Base-by-base conservation (phyloP, 2,329 filamentous ascomycete genomes). In the Myriangium duriaei region DNA sequence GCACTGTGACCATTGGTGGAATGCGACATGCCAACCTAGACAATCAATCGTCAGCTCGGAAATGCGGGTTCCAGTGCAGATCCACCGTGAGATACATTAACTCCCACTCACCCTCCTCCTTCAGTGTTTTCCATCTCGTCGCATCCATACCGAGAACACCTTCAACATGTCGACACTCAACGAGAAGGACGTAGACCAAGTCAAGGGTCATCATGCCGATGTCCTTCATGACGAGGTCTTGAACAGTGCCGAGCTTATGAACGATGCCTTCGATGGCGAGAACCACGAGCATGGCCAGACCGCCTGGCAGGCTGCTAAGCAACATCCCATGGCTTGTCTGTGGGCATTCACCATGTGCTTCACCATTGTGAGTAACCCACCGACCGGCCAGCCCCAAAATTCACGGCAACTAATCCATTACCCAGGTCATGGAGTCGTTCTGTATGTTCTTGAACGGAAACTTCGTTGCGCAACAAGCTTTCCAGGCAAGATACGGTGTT, bases 371-470 rank as follows among this genome's bases (percentile, higher is more conserved):
- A 60, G 69, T 45, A 40, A 11, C 19, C 31, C 29, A n/a, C n/a
- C n/a, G n/a, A 15, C 37, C 7, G 13, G 21, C 26, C 29, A 18
- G 33, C 24, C 11, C 13, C 33, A 31, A 40, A 12, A n/a, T 15
- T 4, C 6, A 45, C 45, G 15, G 32, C 34, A 45, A 41, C 51
- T 51, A 13, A 31, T 45, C 36, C n/a, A n/a, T n/a, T 44, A 14
- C 44, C 32, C 50, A 76, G 72, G 72, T 75, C 47, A 77, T 78
- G 74, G 74, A 77, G 52, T 69, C 72, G 4, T 78, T 74, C 62
- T 65, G 65, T 52, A 68, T 77, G 44, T 76, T 78, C 61, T 58
- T 78, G 14, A 74, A 70, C 50, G 67, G 68, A 34, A 67, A 71
- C 42, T 78, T 78, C 54, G 55, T 76, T 30, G 71, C 72, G 41